These are phyloP conservation scores for Maudiozyma saulgeensis DNA, from an alignment of 805 yeast genomes.

Conservation along the genomic window DNA sequence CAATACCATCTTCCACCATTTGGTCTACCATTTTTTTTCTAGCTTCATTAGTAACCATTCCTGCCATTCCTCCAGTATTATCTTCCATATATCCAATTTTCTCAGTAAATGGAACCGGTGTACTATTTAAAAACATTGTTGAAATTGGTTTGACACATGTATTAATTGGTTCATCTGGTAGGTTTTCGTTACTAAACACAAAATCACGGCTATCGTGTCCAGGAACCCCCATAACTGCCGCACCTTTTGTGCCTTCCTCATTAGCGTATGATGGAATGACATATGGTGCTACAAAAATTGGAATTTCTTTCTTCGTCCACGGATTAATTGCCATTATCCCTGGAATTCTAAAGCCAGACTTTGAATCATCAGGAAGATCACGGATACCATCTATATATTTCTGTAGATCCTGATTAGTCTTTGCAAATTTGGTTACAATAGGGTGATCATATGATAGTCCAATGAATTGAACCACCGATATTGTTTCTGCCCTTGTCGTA, in stretches of 20 bases:
- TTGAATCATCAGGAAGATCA: constrained; percentile 37
- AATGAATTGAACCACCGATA: constrained; percentile 71
- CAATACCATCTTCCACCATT: constrained; percentile 35
- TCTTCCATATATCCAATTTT: constrained; percentile 39
- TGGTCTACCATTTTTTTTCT: constrained; percentile 35
- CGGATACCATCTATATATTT: constrained; percentile 37
- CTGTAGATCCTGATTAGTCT: constrained; percentile 33
- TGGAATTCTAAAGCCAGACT: constrained; percentile 49
- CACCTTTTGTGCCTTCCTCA: constrained; percentile 32
- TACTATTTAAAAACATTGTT: neutral
- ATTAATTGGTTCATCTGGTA: constrained; percentile 35
- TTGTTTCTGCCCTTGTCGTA: constrained; percentile 87
- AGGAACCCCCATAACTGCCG: constrained; percentile 98
- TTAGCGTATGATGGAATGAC: constrained; percentile 71
- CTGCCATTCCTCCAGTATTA: constrained; percentile 41
- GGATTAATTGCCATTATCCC: constrained; percentile 49
- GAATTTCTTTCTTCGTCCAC: constrained; percentile 39
- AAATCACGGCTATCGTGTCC: constrained; percentile 82
- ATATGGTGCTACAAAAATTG: constrained; percentile 85
- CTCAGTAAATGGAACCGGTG: constrained; percentile 31
- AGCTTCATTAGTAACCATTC: constrained; percentile 44
- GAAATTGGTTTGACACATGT: constrained; percentile 35
- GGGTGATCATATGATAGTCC: constrained; percentile 73
- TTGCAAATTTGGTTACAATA: constrained; percentile 35
- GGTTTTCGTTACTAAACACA: constrained; percentile 66